Evolutionary conservation across 1,284 basidiomycete species (phyloP).

Genomic region (Bondarzewia mesenterica): DNA sequence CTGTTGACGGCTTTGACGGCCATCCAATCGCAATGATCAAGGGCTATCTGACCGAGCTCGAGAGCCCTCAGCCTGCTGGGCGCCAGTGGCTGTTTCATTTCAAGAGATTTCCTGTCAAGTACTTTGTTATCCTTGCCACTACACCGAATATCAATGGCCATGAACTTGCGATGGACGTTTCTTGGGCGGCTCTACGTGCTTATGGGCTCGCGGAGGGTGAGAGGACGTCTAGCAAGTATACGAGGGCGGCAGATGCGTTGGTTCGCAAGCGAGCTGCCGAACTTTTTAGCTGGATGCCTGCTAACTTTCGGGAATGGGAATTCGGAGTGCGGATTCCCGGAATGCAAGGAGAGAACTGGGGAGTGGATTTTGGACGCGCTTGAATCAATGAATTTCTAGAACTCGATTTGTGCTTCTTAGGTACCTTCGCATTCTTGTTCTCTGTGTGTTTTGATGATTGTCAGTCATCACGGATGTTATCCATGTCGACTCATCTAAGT

Average conservation of each 20-base stretch:
- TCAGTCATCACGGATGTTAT: too few relatives aligned
- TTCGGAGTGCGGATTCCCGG: too few relatives aligned
- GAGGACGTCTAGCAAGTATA: slow-evolving; percentile 5
- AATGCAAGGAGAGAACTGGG: too few relatives aligned
- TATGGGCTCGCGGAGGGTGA: slow-evolving; percentile 13
- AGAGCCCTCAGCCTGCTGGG: background rate
- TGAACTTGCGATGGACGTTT: slow-evolving; percentile 11
- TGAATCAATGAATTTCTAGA: too few relatives aligned
- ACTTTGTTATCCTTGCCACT: slow-evolving; percentile 22
- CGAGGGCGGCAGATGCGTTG: slow-evolving; percentile 13
- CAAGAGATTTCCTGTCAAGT: slow-evolving; percentile 24
- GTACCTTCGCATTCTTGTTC: too few relatives aligned
- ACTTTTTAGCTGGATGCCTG: slow-evolving; percentile 13
- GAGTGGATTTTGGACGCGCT: too few relatives aligned
- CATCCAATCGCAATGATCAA: background rate
- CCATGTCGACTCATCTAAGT: too few relatives aligned
- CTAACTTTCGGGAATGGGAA: background rate
- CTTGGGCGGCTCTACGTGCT: slow-evolving; percentile 20
- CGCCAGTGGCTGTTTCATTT: slow-evolving; percentile 20
- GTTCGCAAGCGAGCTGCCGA: slow-evolving; percentile 12
- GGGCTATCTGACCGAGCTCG: slow-evolving; percentile 11
- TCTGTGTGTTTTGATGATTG: too few relatives aligned
- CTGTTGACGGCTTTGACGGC: too few relatives aligned
- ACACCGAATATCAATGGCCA: slow-evolving; percentile 4
- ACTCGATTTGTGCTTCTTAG: too few relatives aligned